Percentiles rank a stretch among this genome's conserved stretches.
Conservation (phyloP, 2,329 filamentous ascomycete genomes). For the Clonostachys sp. region DNA sequence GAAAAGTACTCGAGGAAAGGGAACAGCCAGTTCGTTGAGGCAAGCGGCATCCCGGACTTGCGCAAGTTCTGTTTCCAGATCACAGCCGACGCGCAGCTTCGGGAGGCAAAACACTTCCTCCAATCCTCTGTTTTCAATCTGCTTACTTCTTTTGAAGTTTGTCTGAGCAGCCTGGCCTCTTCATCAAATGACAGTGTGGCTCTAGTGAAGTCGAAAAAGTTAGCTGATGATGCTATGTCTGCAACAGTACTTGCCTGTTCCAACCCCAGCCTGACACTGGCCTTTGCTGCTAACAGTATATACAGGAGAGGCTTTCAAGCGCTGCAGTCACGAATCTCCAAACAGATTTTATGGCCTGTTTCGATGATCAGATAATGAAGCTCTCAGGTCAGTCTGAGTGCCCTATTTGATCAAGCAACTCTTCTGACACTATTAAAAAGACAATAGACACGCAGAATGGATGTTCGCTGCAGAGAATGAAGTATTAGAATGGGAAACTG, state of each 20-base stretch:
- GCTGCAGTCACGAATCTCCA: background rate
- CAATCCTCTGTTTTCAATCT: slow-evolving; percentile 14
- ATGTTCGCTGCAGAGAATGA: slow-evolving; percentile 8
- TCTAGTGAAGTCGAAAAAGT: too few relatives aligned
- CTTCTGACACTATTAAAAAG: slow-evolving; percentile 1
- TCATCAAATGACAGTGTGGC: too few relatives aligned
- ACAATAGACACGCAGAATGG: slow-evolving; percentile 7
- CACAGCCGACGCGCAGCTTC: slow-evolving; percentile 21
- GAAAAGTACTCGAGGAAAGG: slow-evolving; percentile 21
- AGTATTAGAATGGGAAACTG: slow-evolving; percentile 6
- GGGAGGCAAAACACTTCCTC: slow-evolving; percentile 19
- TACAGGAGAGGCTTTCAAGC: slow-evolving; percentile 3
- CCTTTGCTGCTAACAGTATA: background rate
- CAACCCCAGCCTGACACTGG: background rate
- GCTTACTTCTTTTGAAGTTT: slow-evolving; percentile 19
- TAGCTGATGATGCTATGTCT: too few relatives aligned
- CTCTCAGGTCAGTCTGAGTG: slow-evolving; percentile 7
- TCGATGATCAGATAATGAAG: slow-evolving; percentile 7
- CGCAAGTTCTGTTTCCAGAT: slow-evolving; percentile 23
- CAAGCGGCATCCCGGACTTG: slow-evolving; percentile 22
- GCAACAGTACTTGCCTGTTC: background rate
- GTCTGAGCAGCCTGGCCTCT: background rate
- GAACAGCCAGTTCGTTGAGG: slow-evolving; percentile 13
- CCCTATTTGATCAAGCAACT: background rate
- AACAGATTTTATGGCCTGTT: slow-evolving; percentile 5